Evolutionary conservation across 1,284 basidiomycete species (phyloP), one percentile per base, ranked within the genome.

Genomic region (Paramarasmius palmivorus): DNA sequence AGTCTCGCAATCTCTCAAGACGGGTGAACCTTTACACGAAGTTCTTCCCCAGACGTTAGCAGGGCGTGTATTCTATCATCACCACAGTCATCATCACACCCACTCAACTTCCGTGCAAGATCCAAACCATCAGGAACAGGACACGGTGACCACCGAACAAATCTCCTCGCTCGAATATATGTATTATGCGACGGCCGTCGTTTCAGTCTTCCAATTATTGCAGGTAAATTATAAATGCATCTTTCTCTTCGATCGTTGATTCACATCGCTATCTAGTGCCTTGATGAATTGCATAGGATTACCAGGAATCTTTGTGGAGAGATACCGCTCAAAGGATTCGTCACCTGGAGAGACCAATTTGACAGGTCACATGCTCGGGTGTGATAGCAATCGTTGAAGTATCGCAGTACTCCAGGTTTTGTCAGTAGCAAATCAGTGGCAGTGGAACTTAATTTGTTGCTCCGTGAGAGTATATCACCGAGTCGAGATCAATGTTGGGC

Each of bases 1-100:
- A 34, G 63, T 79, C 54, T 73, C 78, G 0, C 75, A 78, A 53
- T 73, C 78, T 0, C 71, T 81, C 38, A 68, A 70, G 14, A 80
- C 73, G 0, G 77, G 71, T 10, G 74, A 77, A 56, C 77, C 78
- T 0, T 61, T 81, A 49, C 75, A 76, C 52, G 68, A 75, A 46
- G 73, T 78, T 3, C 66, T 78, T 22, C 75, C 73, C 15, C 67
- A 67, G 45, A 73, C 72, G 42, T 66, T 81, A 14, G 56, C 76
- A 19, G 76, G 78, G 35, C 63, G 75, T 22, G 63, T 78, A 5
- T 67, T 76, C 38, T 77, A 78, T 58, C 77, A 80, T 52, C 64
- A 71, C 46, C 44, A 59, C 26, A 52, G 50, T 20, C 55, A 53
- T 23, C 55, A 59, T 23, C 52, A 50, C 41, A 46, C 45, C 25